Base-by-base conservation (phyloP, 495 filamentous ascomycete species). In the Aspergillus coremiiformis region DNA sequence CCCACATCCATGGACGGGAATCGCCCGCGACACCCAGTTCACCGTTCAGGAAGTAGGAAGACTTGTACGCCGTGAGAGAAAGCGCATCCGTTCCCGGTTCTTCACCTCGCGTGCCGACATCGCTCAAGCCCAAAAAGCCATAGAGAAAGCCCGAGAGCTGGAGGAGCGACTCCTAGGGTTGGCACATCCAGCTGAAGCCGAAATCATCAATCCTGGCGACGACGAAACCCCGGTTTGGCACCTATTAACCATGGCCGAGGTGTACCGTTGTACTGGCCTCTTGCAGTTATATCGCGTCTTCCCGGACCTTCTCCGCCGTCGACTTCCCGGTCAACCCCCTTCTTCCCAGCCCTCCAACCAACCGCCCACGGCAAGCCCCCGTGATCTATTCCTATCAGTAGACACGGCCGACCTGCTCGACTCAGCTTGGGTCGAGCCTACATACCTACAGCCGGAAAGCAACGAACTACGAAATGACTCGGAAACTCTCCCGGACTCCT, bases 1-100 rank as follows among this genome's bases (percentile, higher is more conserved):
- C 0, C 79, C 79, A 5, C 79, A 82, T 52, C 79, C 79, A 3
- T 82, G 79, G 79, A 82, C 79, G 0, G 79, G 79, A 3, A 76
- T 82, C 11, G 76, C 78, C 1, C 75, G 76, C 10, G 74, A 75
- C 26, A 75, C 74, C 0, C 77, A 80, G 42, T 74, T 73, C 47
- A 68, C 76, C 9, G 74, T 82, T 29, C 73, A 78, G 39, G 73
- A 82, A 57, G 76, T 80, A 1, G 78, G 78, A 7, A 64, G 75
- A 12, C 65, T 82, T 6, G 69, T 82, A 22, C 71, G 76, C 17
- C 64, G 65, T 21, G 74, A 82, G 52, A 65, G 79, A 11, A 74
- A 70, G 58, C 66, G 66, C 23, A 65, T 70, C 12, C 69, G 65
- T 33, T 24, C 60, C 19, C 50, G 66, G 49, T 48, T 49, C 12